Evolutionary conservation across 345 rosid species (phyloP).

Genomic region (Eucalyptus urophylla): DNA sequence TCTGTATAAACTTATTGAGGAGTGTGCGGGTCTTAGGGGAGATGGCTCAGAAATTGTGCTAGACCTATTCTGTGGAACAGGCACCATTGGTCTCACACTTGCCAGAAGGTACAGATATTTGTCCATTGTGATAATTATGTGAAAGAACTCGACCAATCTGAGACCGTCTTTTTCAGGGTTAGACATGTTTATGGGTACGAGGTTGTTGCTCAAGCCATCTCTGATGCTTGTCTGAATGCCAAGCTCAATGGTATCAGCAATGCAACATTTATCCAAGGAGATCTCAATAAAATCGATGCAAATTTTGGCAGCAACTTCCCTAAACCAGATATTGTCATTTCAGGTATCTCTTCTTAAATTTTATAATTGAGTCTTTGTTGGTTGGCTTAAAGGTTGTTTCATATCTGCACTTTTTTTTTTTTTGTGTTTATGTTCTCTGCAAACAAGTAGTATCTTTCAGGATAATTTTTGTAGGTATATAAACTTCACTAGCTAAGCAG

Average conservation of each 20-base stretch:
- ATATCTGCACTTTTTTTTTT: not conserved
- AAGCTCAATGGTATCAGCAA: slow-evolving; percentile 64
- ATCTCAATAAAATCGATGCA: slow-evolving; percentile 83
- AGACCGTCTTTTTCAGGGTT: slow-evolving; percentile 24
- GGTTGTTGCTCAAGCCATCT: slow-evolving; percentile 84
- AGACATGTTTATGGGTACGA: slow-evolving; percentile 87
- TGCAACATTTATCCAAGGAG: slow-evolving; percentile 86
- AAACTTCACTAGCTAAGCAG: not conserved
- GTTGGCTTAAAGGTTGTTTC: not conserved
- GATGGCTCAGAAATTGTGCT: slow-evolving; percentile 91
- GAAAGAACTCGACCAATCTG: not conserved
- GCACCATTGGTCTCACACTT: slow-evolving; percentile 88
- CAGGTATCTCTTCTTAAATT: slow-evolving; percentile 26
- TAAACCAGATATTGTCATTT: slow-evolving; percentile 73
- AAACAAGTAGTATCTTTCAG: not conserved
- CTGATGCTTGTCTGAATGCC: slow-evolving; percentile 71
- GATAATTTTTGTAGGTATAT: not conserved
- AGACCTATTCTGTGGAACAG: slow-evolving; percentile 94
- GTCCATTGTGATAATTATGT: not conserved
- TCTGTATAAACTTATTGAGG: slow-evolving; percentile 76
- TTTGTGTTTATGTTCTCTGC: not conserved
- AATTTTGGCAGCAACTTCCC: slow-evolving; percentile 74
- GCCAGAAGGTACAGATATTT: slow-evolving; percentile 42
- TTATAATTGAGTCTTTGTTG: not conserved
- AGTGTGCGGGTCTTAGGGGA: slow-evolving; percentile 69